Conservation (phyloP, 169 alveolate genomes). For the Eimeria brunetti region DNA sequence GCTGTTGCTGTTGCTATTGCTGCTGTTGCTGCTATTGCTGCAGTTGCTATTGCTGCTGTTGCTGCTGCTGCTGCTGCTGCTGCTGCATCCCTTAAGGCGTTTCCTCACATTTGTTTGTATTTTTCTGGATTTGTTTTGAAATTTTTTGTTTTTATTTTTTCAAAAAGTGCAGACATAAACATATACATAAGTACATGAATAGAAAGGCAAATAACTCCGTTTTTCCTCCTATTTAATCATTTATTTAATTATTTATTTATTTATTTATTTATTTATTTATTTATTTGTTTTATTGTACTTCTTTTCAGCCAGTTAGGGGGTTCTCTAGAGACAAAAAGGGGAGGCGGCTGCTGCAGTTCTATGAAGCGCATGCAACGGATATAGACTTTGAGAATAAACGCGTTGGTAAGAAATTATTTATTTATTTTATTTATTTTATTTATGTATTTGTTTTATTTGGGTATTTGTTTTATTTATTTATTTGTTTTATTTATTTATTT, state of each 20-base stretch:
- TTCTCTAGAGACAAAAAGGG: neutral
- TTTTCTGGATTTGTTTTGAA: neutral
- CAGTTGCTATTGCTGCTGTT: neutral
- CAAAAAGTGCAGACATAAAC: neutral
- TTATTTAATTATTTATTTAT: neutral
- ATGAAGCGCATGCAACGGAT: constrained; percentile 78
- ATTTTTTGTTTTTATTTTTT: neutral
- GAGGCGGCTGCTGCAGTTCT: constrained; percentile 63
- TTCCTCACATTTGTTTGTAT: no score
- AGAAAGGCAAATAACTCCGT: neutral
- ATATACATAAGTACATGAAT: neutral
- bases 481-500: neutral
- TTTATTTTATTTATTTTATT: neutral
- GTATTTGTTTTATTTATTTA: neutral
- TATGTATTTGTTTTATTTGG: neutral
- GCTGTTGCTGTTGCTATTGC: neutral
- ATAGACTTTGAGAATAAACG: constrained; percentile 46
- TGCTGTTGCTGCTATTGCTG: neutral
- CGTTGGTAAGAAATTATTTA: neutral
- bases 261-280: neutral
- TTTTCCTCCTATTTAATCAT: neutral
- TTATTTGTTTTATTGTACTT: neutral
- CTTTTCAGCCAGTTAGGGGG: neutral
- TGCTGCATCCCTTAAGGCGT: neutral
- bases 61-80: neutral